Evolutionary conservation across 352 stramenopile species (phyloP).

Genomic region (Pythium rhizo-oryzae): DNA sequence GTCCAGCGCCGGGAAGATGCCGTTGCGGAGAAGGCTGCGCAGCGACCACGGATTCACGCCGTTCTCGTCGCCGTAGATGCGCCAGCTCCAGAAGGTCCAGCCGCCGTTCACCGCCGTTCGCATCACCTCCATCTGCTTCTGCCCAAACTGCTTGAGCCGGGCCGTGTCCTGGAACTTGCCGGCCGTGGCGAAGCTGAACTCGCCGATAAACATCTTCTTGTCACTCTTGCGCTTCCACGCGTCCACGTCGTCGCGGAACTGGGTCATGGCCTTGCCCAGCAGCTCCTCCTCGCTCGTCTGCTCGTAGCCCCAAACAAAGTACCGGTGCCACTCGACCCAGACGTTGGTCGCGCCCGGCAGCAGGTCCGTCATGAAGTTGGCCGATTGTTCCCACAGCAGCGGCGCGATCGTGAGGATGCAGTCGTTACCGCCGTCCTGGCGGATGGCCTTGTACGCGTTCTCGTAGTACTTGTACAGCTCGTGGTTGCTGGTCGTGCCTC

Average conservation of each 20-base stretch:
- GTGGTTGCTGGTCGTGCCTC: constrained; percentile 46
- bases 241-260: constrained; percentile 43
- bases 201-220: constrained; percentile 57
- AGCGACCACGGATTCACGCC: constrained; percentile 69
- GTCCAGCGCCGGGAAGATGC: constrained; percentile 16
- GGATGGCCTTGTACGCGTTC: constrained; percentile 63
- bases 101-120: constrained; percentile 52
- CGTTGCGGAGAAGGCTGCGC: constrained; percentile 53
- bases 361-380: constrained; percentile 53
- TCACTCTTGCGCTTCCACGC: constrained; percentile 43
- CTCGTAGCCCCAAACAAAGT: constrained; percentile 86
- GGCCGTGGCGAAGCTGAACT: constrained; percentile 65
- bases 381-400: constrained; percentile 51
- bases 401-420: constrained; percentile 66
- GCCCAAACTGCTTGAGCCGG: constrained; percentile 53
- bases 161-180: constrained; percentile 55
- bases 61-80: constrained; percentile 63
- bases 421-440: constrained; percentile 47
- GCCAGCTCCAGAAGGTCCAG: constrained; percentile 81
- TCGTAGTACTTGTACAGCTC: constrained; percentile 81
- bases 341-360: constrained; percentile 73
- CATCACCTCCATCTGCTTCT: constrained; percentile 51
- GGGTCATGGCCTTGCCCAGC: constrained; percentile 45
- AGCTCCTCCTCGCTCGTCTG: constrained; percentile 50
- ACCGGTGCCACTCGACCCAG: constrained; percentile 84